Base-by-base conservation (phyloP, 2,329 filamentous ascomycete genomes). In the Cladophialophora bantiana region DNA sequence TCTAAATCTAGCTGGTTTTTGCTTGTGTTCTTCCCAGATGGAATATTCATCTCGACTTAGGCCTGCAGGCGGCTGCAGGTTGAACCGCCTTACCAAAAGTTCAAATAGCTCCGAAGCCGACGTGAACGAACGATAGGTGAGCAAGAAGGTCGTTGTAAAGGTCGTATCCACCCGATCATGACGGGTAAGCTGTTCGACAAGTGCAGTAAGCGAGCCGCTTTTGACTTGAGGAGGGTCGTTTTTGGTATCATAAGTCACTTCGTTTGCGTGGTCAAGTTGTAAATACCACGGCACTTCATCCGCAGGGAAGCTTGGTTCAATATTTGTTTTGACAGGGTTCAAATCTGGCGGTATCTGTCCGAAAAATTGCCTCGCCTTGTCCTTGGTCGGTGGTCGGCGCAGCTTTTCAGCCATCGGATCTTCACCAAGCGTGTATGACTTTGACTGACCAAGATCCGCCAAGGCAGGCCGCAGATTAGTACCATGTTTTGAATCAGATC, bases 131-230 rank as follows among this genome's bases (percentile, higher is more conserved):
- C 92, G 88, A 78, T 99, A 99, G 0, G 95, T 99, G 42, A 99
- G 86, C 15, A 99, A 88, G 84, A 99, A 99, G 0, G 95, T 99
- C 74, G 94, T 96, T 82, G 98, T 98, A 81, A 98, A 98, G 69
- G 87, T 94, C 2, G 94, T 93, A 76, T 98, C 95, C 13, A 97
- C 86, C 75, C 96, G 95, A 80, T 99, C 95, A 76, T 99, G 95
- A 57, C 95, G 88, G 15, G 95, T 99, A 53, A 99, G 85, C 75
- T 98, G 94, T 78, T 98, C 95, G 5, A 97, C 95, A 65, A 99
- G 83, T 4, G 92, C 95, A 35, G 92, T 85, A 20, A 99, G 81
- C 0, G 94, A 96, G 55, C 95, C 95, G 71, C 94, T 95, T 77
- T 94, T 95, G 65, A 99, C 86, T 35, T 89, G 86, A 31, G 91